Conservation (phyloP, 2,329 filamentous ascomycete species). For the Cercospora canescens region DNA sequence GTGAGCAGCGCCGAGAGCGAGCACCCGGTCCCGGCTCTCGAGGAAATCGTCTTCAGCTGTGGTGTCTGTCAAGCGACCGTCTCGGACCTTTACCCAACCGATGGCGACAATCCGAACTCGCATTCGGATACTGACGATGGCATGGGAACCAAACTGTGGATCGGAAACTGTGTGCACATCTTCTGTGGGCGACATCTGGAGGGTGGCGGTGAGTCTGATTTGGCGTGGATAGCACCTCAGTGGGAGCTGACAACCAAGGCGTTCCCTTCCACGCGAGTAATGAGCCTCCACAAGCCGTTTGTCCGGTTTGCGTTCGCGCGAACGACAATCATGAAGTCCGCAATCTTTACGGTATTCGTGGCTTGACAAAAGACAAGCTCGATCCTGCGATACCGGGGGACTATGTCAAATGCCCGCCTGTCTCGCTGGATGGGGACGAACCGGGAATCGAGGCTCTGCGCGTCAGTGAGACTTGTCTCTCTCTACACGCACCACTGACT, state of each 20-base stretch:
- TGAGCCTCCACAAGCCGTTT: slow-evolving; percentile 43
- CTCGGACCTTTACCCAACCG: slow-evolving; percentile 46
- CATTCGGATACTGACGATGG: slow-evolving; percentile 35
- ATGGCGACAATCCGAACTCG: slow-evolving; percentile 40
- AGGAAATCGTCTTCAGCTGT: slow-evolving; percentile 52
- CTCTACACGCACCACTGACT: not conserved
- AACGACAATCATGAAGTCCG: slow-evolving; percentile 35
- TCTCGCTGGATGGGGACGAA: slow-evolving; percentile 37
- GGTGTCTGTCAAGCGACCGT: slow-evolving; percentile 48
- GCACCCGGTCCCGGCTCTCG: slow-evolving; percentile 17
- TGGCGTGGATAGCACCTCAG: not conserved
- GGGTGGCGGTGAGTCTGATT: slow-evolving; percentile 45
- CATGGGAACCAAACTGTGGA: slow-evolving; percentile 47
- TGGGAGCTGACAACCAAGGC: slow-evolving; percentile 34
- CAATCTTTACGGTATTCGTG: slow-evolving; percentile 47
- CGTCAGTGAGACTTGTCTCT: slow-evolving; percentile 30
- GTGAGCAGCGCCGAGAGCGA: not conserved
- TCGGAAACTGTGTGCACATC: slow-evolving; percentile 52
- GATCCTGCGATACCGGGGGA: slow-evolving; percentile 44
- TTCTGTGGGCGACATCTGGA: slow-evolving; percentile 51
- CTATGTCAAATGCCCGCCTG: slow-evolving; percentile 49
- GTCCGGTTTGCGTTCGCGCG: slow-evolving; percentile 46
- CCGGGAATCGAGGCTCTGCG: slow-evolving; percentile 45
- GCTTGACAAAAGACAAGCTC: slow-evolving; percentile 43
- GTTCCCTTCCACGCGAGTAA: slow-evolving; percentile 47